phyloP scores from a whole-genome alignment of 495 filamentous ascomycete genomes.

The Pyronema omphalodes region DNA sequence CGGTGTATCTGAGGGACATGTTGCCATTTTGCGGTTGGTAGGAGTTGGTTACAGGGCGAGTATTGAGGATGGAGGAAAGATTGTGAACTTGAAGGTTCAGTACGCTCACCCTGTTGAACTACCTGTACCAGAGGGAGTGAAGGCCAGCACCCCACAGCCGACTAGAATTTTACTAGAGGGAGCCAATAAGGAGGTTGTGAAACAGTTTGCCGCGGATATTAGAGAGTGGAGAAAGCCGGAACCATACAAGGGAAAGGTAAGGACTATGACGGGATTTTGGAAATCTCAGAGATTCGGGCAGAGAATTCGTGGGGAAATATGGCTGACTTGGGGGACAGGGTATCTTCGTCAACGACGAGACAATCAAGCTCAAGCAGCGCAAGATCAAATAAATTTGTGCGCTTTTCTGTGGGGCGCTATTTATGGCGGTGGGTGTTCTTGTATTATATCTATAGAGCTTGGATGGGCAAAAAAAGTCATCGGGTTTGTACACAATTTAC shows the following conservation, averaged over 20 bases:
- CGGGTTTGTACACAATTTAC: no score
- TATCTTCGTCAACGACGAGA: conserved; percentile 93
- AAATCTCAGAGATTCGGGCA: no score
- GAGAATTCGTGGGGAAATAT: background rate
- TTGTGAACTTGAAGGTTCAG: conserved; percentile 83
- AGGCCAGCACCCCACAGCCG: conserved; percentile 78
- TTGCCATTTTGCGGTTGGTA: conserved; percentile 78
- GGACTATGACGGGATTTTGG: background rate
- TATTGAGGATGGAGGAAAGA: conserved; percentile 44
- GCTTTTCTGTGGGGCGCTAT: background rate
- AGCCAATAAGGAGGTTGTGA: conserved; percentile 63
- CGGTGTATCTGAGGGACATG: conserved; percentile 91
- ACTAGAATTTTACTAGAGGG: conserved; percentile 85
- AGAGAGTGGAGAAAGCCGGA: conserved; percentile 77
- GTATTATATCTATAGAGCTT: no score
- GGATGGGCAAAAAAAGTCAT: no score
- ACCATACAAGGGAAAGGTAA: conserved; percentile 69
- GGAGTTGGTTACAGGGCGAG: conserved; percentile 90
- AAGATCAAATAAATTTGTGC: conserved; percentile 70
- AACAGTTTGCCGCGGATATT: conserved; percentile 77
- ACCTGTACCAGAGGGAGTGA: conserved; percentile 61
- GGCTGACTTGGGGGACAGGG: conserved; percentile 35
- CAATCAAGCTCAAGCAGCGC: conserved; percentile 92
- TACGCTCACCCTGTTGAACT: conserved; percentile 91
- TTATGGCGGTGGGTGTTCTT: background rate